Percentiles rank a stretch among this genome's conserved stretches.
Evolutionary conservation across 352 stramenopile species (phyloP).

Genomic region (Phytophthora lateralis): DNA sequence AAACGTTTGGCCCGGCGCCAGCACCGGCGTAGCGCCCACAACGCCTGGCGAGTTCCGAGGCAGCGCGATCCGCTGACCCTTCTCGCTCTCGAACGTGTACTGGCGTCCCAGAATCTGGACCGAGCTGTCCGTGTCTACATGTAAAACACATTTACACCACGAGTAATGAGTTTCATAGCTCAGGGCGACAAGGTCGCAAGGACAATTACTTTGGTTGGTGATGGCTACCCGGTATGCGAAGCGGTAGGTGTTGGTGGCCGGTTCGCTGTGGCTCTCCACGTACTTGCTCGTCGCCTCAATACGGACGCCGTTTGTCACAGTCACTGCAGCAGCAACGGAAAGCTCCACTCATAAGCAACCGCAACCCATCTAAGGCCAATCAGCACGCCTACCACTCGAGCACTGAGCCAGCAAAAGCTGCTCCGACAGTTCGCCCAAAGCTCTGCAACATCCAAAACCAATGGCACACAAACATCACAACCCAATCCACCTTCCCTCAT

Average conservation of each 20-base stretch:
- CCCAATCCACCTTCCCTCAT: not conserved
- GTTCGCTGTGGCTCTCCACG: conserved; percentile 58
- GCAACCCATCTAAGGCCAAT: not conserved
- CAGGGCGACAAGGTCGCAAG: not conserved
- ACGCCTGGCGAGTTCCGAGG: conserved; percentile 71
- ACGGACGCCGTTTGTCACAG: conserved; percentile 63
- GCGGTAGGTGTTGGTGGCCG: conserved; percentile 56
- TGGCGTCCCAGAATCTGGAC: conserved; percentile 79
- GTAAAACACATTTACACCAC: conserved; percentile 2
- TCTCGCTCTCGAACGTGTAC: conserved; percentile 79
- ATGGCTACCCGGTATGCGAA: conserved; percentile 85
- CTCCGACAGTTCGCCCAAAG: conserved; percentile 64
- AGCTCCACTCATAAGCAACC: not conserved
- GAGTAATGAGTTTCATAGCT: not conserved
- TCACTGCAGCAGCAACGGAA: conserved; percentile 47
- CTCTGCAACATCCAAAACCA: conserved; percentile 33
- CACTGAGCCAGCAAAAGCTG: conserved; percentile 71
- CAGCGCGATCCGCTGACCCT: conserved; percentile 60
- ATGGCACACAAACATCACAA: not conserved
- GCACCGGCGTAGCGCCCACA: conserved; percentile 66
- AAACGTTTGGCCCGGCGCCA: conserved; percentile 75
- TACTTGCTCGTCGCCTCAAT: conserved; percentile 81
- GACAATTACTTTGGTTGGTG: conserved; percentile 66
- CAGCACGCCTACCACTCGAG: conserved; percentile 57
- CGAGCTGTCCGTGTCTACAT: conserved; percentile 46